Evolutionary conservation across 768 basidiomycete species (phyloP).

Genomic region (Exidia glandulosa): DNA sequence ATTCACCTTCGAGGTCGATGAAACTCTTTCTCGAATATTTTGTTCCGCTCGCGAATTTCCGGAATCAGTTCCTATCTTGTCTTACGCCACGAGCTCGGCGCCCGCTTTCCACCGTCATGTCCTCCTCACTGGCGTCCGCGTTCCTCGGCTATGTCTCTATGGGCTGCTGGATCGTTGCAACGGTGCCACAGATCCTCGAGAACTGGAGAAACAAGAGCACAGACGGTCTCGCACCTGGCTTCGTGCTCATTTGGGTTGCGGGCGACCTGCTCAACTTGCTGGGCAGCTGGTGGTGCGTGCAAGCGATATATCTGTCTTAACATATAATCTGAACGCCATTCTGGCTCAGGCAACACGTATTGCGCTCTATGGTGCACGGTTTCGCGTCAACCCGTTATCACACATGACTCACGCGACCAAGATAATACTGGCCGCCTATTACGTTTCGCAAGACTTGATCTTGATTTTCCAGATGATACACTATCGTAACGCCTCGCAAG

Average conservation of each 20-base stretch:
- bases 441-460: background rate
- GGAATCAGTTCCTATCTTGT: no score
- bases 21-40: no score
- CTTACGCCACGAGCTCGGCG: no score
- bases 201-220: background rate
- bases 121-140: background rate
- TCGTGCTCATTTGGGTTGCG: slow-evolving; percentile 31
- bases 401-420: background rate
- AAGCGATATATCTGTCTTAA: background rate
- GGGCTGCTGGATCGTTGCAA: background rate
- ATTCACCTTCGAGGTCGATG: no score
- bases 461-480: background rate
- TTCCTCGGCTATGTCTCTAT: background rate
- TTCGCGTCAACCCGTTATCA: background rate
- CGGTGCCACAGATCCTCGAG: background rate
- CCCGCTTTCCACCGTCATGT: background rate
- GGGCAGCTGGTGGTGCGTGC: background rate
- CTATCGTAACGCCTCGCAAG: background rate
- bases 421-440: background rate
- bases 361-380: background rate
- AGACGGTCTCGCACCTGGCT: slow-evolving; percentile 44
- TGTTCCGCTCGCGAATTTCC: no score
- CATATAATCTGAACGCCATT: background rate
- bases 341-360: background rate
- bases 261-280: background rate